Conservation (phyloP, 2,329 filamentous ascomycete species). For the Ilyonectria mors-panacis region DNA sequence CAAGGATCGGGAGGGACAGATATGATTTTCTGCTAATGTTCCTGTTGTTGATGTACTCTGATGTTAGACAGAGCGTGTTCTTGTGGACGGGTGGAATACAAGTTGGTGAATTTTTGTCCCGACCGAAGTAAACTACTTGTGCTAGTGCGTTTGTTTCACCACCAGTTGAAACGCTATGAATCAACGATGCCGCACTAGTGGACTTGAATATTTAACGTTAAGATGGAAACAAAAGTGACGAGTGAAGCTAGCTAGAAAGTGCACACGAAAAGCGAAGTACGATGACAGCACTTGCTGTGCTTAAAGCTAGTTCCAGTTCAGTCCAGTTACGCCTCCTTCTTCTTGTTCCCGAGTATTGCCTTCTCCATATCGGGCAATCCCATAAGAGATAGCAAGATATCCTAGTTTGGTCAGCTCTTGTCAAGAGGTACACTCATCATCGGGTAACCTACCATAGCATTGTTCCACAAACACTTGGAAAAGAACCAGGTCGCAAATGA, state of each 20-base stretch:
- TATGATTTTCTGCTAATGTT: no score
- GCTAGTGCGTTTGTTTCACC: no score
- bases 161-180: no score
- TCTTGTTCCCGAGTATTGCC: constrained; percentile 23
- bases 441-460: constrained; percentile 24
- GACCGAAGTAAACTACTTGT: no score
- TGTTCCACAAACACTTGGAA: constrained; percentile 36
- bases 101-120: no score
- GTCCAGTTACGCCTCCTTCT: background rate
- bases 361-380: constrained; percentile 35
- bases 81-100: no score
- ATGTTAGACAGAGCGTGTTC: no score
- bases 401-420: constrained; percentile 21
- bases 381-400: constrained; percentile 31
- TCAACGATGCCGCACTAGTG: no score
- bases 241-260: background rate
- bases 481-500: constrained; percentile 35
- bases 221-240: background rate
- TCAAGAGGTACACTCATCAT: no score
- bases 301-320: background rate
- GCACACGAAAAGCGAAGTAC: background rate
- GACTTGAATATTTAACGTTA: no score
- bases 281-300: background rate
- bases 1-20: no score
- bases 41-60: no score